A percentile compares a stretch with the other conserved stretches of the same genome.
Conservation (phyloP, 805 yeast species). For the Candida sanyiensis region DNA sequence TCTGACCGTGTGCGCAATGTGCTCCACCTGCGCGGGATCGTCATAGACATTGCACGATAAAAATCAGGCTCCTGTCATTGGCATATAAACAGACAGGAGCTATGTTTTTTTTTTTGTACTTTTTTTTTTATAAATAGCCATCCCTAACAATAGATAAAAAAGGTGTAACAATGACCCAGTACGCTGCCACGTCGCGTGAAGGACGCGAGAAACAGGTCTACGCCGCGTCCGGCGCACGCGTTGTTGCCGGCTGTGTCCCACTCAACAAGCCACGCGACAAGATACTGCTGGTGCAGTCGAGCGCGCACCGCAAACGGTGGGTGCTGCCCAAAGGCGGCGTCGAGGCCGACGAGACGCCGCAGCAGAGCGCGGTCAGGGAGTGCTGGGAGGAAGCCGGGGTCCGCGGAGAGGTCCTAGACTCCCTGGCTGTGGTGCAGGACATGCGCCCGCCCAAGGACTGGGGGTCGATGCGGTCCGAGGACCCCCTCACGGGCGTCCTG, state of each 20-base stretch:
- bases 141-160: too few relatives aligned
- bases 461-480: conserved; percentile 26
- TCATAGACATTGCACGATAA: conserved; percentile 14
- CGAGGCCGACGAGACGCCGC: conserved; percentile 65
- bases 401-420: conserved; percentile 50
- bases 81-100: neutral
- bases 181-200: conserved; percentile 1
- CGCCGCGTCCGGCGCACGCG: conserved; percentile 57
- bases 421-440: conserved; percentile 66
- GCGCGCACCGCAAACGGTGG: conserved; percentile 67
- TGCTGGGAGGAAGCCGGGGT: conserved; percentile 99
- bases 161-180: neutral
- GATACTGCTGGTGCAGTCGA: conserved; percentile 76
- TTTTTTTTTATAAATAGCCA: conserved; percentile 22
- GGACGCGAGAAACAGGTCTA: conserved; percentile 6
- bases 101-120: conserved; percentile 6
- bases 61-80: too few relatives aligned
- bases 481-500: conserved; percentile 24
- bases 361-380: conserved; percentile 64
- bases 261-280: conserved; percentile 49
- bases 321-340: conserved; percentile 95
- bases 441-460: conserved; percentile 43
- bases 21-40: conserved; percentile 21
- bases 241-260: conserved; percentile 91
- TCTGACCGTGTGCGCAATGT: conserved; percentile 12